Percentiles rank a stretch among this genome's conserved stretches.
Conservation (phyloP, 352 stramenopile genomes). For the Aphanomyces euteiches region DNA sequence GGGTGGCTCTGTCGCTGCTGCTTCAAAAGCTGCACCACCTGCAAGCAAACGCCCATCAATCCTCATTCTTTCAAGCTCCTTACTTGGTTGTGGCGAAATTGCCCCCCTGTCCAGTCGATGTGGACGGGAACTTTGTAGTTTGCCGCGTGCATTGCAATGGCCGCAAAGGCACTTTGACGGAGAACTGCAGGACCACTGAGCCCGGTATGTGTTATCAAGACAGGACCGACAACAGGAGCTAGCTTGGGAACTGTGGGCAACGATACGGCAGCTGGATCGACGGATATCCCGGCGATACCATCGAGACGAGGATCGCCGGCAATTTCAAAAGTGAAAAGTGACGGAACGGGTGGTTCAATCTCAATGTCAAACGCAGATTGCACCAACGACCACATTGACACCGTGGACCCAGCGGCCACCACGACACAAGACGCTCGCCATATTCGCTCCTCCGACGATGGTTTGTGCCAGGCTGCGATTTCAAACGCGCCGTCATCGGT, state of each 20-base stretch:
- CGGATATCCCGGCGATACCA: conserved; percentile 49
- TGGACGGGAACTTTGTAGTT: conserved; percentile 54
- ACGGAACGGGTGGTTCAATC: conserved; percentile 58
- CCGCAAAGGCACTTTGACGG: conserved; percentile 74
- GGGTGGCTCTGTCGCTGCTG: conserved; percentile 23
- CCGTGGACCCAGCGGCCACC: conserved; percentile 62
- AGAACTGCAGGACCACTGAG: conserved; percentile 70
- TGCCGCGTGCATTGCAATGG: conserved; percentile 52
- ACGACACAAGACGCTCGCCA: conserved; percentile 36
- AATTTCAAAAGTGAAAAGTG: conserved; percentile 70
- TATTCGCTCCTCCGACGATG: conserved; percentile 22
- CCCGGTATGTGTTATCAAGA: conserved; percentile 78
- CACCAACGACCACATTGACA: conserved; percentile 44
- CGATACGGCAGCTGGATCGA: conserved; percentile 32
- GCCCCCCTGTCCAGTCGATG: conserved; percentile 46
- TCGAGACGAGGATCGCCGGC: conserved; percentile 45
- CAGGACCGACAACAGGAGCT: conserved; percentile 54
- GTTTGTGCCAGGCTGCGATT: conserved; percentile 31
- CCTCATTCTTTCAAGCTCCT: neutral
- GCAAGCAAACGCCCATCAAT: neutral
- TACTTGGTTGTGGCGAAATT: neutral
- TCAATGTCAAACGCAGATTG: conserved; percentile 57
- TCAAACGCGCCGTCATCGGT: conserved; percentile 28
- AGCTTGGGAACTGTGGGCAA: conserved; percentile 34
- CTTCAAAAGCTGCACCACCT: conserved; percentile 13